Evolutionary conservation across 2,329 filamentous ascomycete species (phyloP).

Genomic region (Aotearoamyces nothofagi): DNA sequence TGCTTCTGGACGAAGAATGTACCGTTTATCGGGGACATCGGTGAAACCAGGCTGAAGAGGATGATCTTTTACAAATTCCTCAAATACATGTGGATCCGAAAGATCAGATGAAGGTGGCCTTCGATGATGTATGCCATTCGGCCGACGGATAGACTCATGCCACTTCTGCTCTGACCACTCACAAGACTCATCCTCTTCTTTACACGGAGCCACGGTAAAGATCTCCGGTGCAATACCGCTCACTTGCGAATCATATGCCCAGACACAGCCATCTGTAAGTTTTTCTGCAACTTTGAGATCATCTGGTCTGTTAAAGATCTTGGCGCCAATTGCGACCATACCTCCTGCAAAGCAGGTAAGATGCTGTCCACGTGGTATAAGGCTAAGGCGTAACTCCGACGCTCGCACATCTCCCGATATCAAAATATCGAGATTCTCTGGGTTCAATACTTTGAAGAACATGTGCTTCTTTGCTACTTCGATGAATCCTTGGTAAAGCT

Average conservation of each 20-base stretch:
- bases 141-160: neutral
- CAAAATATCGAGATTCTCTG: constrained; percentile 21
- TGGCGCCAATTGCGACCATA: constrained; percentile 52
- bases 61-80: neutral
- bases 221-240: constrained; percentile 47
- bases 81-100: neutral
- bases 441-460: constrained; percentile 28
- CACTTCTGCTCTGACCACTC: constrained; percentile 11
- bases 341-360: constrained; percentile 59
- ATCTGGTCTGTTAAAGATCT: constrained; percentile 36
- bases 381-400: neutral
- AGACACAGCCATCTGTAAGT: constrained; percentile 48
- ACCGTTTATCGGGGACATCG: constrained; percentile 22
- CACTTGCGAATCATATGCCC: constrained; percentile 39
- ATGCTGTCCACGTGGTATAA: constrained; percentile 35
- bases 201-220: constrained; percentile 23
- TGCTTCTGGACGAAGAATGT: constrained; percentile 41
- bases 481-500: constrained; percentile 30
- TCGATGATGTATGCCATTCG: too few species aligned
- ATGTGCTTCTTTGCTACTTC: constrained; percentile 28
- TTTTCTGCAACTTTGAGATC: constrained; percentile 40
- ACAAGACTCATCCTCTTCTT: constrained; percentile 9
- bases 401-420: constrained; percentile 31
- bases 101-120: too few species aligned
- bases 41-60: constrained; percentile 32